Evolutionary conservation across 2,329 filamentous ascomycete genomes (phyloP).

Genomic region (Passalora sequoiae): DNA sequence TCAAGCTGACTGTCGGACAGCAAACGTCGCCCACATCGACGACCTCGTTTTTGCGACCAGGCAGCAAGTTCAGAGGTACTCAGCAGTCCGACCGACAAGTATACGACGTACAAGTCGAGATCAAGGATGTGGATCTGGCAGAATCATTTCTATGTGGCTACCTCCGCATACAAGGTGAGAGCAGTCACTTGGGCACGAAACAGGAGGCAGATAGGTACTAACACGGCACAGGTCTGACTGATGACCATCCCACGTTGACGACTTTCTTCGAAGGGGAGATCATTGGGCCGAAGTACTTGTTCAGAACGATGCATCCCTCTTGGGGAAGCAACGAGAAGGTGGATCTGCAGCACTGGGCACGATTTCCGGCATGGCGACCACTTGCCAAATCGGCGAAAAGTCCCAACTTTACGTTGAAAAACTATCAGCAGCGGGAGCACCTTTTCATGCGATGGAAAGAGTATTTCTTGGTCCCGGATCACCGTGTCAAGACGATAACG

Average conservation of each 20-base stretch:
- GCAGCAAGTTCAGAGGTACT: conserved; percentile 82
- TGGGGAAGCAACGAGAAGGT: conserved; percentile 93
- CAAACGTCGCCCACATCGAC: conserved; percentile 68
- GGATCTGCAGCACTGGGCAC: conserved; percentile 87
- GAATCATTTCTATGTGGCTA: conserved; percentile 95
- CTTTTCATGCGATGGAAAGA: conserved; percentile 99
- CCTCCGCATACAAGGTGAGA: conserved; percentile 85
- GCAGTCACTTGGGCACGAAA: neutral
- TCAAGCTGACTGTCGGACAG: conserved; percentile 39
- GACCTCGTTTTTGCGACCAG: conserved; percentile 79
- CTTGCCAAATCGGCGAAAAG: conserved; percentile 60
- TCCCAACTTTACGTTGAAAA: conserved; percentile 56
- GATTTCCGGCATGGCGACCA: conserved; percentile 81
- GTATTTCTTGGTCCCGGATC: conserved; percentile 92
- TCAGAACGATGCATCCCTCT: conserved; percentile 77
- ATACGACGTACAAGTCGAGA: conserved; percentile 95
- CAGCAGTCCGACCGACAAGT: conserved; percentile 89
- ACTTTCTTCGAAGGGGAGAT: conserved; percentile 99
- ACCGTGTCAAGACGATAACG: conserved; percentile 81
- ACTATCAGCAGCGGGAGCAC: conserved; percentile 74
- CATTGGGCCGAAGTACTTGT: conserved; percentile 91
- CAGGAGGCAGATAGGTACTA: conserved; percentile 3
- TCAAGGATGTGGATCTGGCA: conserved; percentile 91
- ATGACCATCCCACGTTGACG: conserved; percentile 93
- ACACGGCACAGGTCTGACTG: conserved; percentile 65